These are phyloP conservation scores for Aspergillus chevalieri DNA, from an alignment of 2,329 filamentous ascomycete species.

Conservation along the genomic window DNA sequence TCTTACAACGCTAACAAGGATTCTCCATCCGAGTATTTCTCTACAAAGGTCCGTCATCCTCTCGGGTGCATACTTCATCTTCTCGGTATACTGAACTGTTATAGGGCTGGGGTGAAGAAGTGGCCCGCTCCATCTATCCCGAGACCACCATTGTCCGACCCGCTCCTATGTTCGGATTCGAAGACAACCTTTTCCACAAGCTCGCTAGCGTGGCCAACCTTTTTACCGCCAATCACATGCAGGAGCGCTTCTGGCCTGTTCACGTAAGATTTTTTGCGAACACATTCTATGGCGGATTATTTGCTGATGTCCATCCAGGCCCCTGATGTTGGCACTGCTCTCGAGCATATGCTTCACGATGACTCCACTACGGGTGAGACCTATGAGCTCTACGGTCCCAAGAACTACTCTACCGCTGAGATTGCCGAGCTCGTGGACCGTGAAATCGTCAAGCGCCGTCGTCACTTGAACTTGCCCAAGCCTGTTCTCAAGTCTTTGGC, in stretches of 20 bases:
- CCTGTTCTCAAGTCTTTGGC: slow-evolving; percentile 68
- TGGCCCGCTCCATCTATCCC: slow-evolving; percentile 83
- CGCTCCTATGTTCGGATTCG: slow-evolving; percentile 88
- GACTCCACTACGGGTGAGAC: slow-evolving; percentile 87
- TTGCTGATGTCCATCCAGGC: slow-evolving; percentile 46
- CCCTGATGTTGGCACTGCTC: slow-evolving; percentile 81
- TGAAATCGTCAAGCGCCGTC: slow-evolving; percentile 84
- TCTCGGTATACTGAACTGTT: slow-evolving; percentile 8
- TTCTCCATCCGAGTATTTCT: slow-evolving; percentile 82
- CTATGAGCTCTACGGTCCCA: slow-evolving; percentile 89
- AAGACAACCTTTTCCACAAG: slow-evolving; percentile 83
- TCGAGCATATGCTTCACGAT: slow-evolving; percentile 86
- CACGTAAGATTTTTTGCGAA: slow-evolving; percentile 56
- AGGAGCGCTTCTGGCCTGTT: slow-evolving; percentile 83
- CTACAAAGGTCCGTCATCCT: slow-evolving; percentile 63
- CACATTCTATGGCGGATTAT: not conserved
- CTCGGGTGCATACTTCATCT: not conserved
- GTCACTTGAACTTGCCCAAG: slow-evolving; percentile 89
- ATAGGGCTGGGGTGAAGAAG: slow-evolving; percentile 70
- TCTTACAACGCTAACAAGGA: slow-evolving; percentile 81
- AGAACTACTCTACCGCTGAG: slow-evolving; percentile 82
- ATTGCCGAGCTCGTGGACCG: slow-evolving; percentile 82
- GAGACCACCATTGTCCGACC: slow-evolving; percentile 96
- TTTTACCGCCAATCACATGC: slow-evolving; percentile 87
- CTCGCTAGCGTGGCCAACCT: slow-evolving; percentile 75